Evolutionary conservation across 257 asterid species (phyloP), one percentile per base, ranked within the genome.

Genomic region (Scutellaria baicalensis): DNA sequence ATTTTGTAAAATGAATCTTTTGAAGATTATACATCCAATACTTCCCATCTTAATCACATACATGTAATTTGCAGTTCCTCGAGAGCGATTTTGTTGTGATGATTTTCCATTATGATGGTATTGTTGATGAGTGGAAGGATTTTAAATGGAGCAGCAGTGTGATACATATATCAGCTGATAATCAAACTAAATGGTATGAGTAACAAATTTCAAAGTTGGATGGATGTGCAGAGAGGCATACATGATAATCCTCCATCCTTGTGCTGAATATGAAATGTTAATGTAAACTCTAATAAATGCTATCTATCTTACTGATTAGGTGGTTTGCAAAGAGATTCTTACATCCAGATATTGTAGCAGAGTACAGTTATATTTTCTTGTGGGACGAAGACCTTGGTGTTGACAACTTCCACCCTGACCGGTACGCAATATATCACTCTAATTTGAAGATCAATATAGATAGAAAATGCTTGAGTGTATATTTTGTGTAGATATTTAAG

Each of bases 341-440:
- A 40, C 95, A 89, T 81, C 96, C 96, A 43, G 91, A 85, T 81
- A 84, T 87, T 70, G 93, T 87, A 40, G 89, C 84, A 11, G 88
- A 59, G 42, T 89, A 89, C 9, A 75, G 78, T 10, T 89, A 85
- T 11, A 69, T 86, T 31, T 89, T 89, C 84, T 70, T 89, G 71
- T 89, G 96, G 96, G 96, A 89, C 35, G 96, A 89, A 75, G 96
- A 89, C 57, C 77, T 90, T 9, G 97, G 97, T 64, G 92, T 92
- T 3, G 89, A 88, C 64, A 78, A 88, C 68, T 89, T 92, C 79
- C n/a, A 83, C 70, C 96, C 95, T 14, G 63, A 69, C 23, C 66
- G 85, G 96, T 91, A 89, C 31, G 77, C 52, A n/a, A 27, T 48
- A 9, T 47, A 27, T 44, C 20, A 6, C 58, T 39, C 27, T 43